Evolutionary conservation across 805 yeast genomes (phyloP).

Genomic region (Komagataella populi): DNA sequence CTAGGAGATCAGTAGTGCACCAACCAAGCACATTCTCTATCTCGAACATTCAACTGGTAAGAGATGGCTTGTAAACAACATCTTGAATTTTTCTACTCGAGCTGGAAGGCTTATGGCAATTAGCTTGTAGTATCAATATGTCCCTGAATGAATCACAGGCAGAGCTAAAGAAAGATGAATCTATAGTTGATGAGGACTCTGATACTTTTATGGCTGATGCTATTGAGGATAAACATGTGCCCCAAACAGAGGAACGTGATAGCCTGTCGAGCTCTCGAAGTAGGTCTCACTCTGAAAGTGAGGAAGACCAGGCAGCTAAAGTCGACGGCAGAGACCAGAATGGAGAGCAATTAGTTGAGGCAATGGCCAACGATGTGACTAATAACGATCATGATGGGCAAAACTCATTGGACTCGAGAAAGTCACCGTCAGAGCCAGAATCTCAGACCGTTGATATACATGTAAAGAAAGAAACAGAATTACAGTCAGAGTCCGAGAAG

Average conservation of each 20-base stretch:
- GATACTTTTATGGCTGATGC: not conserved
- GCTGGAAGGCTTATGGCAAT: not conserved
- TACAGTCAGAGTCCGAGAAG: not conserved
- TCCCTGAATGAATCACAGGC: not conserved
- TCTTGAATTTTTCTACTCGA: not conserved
- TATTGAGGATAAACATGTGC: not conserved
- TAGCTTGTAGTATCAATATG: not conserved
- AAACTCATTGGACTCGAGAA: not conserved
- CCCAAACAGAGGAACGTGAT: not conserved
- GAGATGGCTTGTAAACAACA: not conserved
- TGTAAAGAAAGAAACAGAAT: not conserved
- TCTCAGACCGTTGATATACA: not conserved
- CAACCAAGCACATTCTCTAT: not conserved
- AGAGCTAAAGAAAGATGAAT: not conserved
- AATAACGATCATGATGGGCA: not conserved
- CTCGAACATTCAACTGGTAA: not conserved
- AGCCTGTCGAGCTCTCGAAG: not conserved
- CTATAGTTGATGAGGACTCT: not conserved
- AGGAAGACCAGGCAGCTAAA: not conserved
- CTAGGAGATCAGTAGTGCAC: not conserved
- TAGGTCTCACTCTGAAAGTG: not conserved
- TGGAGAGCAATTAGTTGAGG: not conserved
- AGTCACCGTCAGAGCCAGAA: not conserved
- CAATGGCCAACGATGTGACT: not conserved
- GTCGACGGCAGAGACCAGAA: not conserved